A percentile compares a stretch with the other conserved stretches of the same genome.
Conservation (phyloP, 805 yeast species). For the Metschnikowia aberdeeniae region DNA sequence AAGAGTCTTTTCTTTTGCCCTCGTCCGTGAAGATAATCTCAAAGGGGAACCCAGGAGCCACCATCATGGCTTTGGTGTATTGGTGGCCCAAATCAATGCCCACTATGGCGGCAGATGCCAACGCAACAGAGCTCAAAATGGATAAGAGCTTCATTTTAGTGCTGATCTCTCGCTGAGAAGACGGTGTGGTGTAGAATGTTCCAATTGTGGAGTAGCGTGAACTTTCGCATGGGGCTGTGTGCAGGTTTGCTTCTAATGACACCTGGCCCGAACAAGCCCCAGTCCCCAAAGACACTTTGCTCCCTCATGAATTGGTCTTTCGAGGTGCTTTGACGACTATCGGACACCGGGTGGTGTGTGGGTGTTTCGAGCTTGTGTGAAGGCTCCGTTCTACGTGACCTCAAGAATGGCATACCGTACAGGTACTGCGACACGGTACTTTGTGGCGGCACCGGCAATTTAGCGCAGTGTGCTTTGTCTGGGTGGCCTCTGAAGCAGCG, state of each 20-base stretch:
- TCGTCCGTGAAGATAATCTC: slow-evolving; percentile 88
- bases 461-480: background rate
- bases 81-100: slow-evolving; percentile 91
- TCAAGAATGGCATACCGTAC: too few relatives aligned
- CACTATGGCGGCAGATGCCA: slow-evolving; percentile 56
- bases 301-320: too few relatives aligned
- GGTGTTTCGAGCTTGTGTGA: too few relatives aligned
- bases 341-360: too few relatives aligned
- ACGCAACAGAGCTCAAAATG: slow-evolving; percentile 8
- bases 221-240: slow-evolving; percentile 2
- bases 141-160: slow-evolving; percentile 14
- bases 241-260: background rate
- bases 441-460: too few relatives aligned
- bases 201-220: slow-evolving; percentile 1
- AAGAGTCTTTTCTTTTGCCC: slow-evolving; percentile 82
- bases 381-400: too few relatives aligned
- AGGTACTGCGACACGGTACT: too few relatives aligned
- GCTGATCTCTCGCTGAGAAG: background rate
- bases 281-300: background rate
- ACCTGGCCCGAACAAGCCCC: slow-evolving; percentile 1
- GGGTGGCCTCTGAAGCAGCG: background rate
- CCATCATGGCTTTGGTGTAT: slow-evolving; percentile 77
- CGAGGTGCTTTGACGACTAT: too few relatives aligned
- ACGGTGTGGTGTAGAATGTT: background rate
- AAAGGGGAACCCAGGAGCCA: slow-evolving; percentile 86